A percentile compares a stretch with the other conserved stretches of the same genome.
Evolutionary conservation across 2,329 filamentous ascomycete species (phyloP).

Genomic region (Blastomyces parvus): DNA sequence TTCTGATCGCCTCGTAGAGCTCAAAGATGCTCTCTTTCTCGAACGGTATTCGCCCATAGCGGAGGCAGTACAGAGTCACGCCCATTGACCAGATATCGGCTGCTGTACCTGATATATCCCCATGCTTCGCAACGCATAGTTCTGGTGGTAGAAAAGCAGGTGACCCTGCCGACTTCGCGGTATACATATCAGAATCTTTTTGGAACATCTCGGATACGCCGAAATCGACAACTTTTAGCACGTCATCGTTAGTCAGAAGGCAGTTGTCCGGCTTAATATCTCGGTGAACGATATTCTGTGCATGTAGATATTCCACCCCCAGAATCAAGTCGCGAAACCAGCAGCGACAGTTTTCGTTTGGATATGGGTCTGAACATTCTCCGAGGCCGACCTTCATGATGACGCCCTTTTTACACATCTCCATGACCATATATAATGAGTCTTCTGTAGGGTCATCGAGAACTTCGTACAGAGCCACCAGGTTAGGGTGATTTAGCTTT

Average conservation of each 20-base stretch:
- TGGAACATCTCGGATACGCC: slow-evolving; percentile 99
- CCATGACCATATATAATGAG: slow-evolving; percentile 95
- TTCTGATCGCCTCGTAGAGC: slow-evolving; percentile 79
- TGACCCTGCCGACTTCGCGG: slow-evolving; percentile 84
- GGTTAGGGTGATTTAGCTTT: slow-evolving; percentile 86
- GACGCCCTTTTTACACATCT: slow-evolving; percentile 97
- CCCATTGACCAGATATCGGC: slow-evolving; percentile 99
- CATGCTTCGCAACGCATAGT: slow-evolving; percentile 76
- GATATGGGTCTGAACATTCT: slow-evolving; percentile 71
- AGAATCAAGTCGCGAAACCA: slow-evolving; percentile 95
- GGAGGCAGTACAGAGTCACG: slow-evolving; percentile 82
- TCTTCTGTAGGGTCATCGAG: slow-evolving; percentile 92
- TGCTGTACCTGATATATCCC: slow-evolving; percentile 76
- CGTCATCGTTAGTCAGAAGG: slow-evolving; percentile 76
- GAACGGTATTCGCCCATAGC: slow-evolving; percentile 83
- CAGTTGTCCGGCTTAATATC: slow-evolving; percentile 98
- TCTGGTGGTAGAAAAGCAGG: slow-evolving; percentile 93
- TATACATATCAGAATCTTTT: slow-evolving; percentile 77
- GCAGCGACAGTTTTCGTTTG: slow-evolving; percentile 68
- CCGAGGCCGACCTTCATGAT: slow-evolving; percentile 93
- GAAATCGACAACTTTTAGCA: slow-evolving; percentile 97
- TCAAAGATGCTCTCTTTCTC: slow-evolving; percentile 69
- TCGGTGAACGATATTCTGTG: slow-evolving; percentile 86
- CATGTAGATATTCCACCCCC: slow-evolving; percentile 91
- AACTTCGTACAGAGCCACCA: slow-evolving; percentile 90